These are phyloP conservation scores for Solanum chilense DNA, from an alignment of 257 asterid genomes.

Conservation along the genomic window DNA sequence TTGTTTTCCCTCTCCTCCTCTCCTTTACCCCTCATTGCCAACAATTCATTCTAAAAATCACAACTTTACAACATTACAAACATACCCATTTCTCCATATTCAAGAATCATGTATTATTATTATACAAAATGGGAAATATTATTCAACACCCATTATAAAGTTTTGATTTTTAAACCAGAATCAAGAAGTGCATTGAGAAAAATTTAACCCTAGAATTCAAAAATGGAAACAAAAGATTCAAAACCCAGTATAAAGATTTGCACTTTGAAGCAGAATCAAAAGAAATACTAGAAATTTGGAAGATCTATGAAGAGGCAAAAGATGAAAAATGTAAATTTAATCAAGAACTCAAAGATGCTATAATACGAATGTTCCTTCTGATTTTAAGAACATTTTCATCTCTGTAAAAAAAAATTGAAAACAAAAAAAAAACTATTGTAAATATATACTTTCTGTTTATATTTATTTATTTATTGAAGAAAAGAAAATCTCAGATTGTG, in stretches of 20 bases:
- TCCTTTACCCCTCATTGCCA: slow-evolving; percentile 20
- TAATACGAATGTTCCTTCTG: neutral
- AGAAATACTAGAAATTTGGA: neutral
- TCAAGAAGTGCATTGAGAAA: neutral
- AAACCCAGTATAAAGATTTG: neutral
- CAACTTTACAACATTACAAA: neutral
- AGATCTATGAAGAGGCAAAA: neutral
- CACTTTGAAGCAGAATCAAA: neutral
- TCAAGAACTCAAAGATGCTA: neutral
- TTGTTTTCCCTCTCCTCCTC: neutral
- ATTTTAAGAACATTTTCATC: neutral
- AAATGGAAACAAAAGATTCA: neutral
- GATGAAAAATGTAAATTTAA: neutral
- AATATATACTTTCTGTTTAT: neutral
- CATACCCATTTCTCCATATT: neutral
- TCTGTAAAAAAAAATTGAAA: neutral
- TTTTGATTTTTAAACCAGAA: neutral
- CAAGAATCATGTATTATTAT: neutral
- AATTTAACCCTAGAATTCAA: neutral
- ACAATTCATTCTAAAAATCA: slow-evolving; percentile 14
- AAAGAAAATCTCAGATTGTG: neutral
- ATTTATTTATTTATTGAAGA: neutral
- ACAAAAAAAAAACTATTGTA: neutral
- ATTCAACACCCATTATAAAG: neutral
- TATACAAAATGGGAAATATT: neutral